Percentiles rank a stretch among this genome's conserved stretches.
Conservation (phyloP, 805 yeast species). For the Yarrowia sp. region DNA sequence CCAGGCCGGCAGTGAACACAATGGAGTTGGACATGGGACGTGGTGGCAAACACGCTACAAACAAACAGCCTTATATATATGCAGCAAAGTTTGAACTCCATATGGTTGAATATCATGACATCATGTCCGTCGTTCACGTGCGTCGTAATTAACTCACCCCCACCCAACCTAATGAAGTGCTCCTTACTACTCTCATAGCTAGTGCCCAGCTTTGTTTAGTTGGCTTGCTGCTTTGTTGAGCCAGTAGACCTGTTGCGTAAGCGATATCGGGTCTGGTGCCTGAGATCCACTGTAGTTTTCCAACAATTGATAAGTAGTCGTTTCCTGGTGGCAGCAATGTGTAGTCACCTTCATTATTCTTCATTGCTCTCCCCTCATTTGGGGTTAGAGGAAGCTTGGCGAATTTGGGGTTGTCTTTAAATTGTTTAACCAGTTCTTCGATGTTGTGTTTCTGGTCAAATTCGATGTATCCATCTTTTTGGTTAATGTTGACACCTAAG, state of each 20-base stretch:
- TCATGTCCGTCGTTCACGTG: too few relatives aligned
- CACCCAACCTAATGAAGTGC: too few relatives aligned
- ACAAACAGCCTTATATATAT: too few relatives aligned
- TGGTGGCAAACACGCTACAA: too few relatives aligned
- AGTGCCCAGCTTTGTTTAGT: neutral
- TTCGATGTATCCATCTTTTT: too few relatives aligned
- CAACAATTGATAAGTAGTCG: neutral
- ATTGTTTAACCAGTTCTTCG: neutral
- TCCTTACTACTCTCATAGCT: neutral
- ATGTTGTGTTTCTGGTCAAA: neutral
- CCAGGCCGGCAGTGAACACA: too few relatives aligned
- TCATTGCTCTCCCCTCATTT: neutral
- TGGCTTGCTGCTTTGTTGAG: neutral
- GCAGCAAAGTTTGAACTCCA: too few relatives aligned
- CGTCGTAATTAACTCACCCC: too few relatives aligned
- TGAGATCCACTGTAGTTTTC: neutral
- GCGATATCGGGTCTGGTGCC: neutral
- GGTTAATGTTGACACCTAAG: neutral
- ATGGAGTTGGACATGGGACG: too few relatives aligned
- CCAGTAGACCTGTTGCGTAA: neutral
- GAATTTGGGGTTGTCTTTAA: neutral
- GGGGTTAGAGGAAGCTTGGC: neutral
- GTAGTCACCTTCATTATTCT: neutral
- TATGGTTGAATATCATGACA: too few relatives aligned
- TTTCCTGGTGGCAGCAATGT: neutral